Conservation (phyloP, 2,329 filamentous ascomycete species). For the Clonostachys byssicola region DNA sequence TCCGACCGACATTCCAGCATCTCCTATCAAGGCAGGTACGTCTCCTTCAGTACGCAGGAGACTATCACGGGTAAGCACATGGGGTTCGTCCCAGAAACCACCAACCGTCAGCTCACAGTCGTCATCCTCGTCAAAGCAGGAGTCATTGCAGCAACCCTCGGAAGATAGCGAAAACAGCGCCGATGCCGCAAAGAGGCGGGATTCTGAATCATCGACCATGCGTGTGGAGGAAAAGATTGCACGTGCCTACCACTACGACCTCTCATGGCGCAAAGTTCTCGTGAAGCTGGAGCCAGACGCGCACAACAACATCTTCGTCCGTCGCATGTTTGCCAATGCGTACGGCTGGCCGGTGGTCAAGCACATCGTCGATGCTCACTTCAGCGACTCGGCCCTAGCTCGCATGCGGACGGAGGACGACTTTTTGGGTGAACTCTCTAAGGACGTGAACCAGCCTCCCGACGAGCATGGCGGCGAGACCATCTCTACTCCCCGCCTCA, state of each 20-base stretch:
- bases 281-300: conserved; percentile 94
- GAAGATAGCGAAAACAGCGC: conserved; percentile 20
- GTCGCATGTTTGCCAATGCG: conserved; percentile 94
- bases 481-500: conserved; percentile 18
- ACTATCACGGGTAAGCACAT: conserved; percentile 13
- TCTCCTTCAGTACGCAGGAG: conserved; percentile 27
- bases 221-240: conserved; percentile 98
- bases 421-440: conserved; percentile 64
- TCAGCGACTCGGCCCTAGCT: conserved; percentile 65
- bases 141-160: neutral
- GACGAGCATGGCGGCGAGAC: conserved; percentile 64
- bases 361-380: conserved; percentile 92
- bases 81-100: neutral
- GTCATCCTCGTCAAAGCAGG: conserved; percentile 36
- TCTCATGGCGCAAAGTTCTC: conserved; percentile 95
- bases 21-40: conserved; percentile 57
- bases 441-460: conserved; percentile 49
- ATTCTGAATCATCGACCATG: conserved; percentile 58
- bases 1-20: conserved; percentile 84
- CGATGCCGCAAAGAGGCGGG: conserved; percentile 32
- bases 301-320: conserved; percentile 97
- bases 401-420: conserved; percentile 65
- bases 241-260: conserved; percentile 83
- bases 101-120: neutral
- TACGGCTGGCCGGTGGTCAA: conserved; percentile 97